phyloP scores from a whole-genome alignment of 106 monocot genomes.

The Allium fistulosum region DNA sequence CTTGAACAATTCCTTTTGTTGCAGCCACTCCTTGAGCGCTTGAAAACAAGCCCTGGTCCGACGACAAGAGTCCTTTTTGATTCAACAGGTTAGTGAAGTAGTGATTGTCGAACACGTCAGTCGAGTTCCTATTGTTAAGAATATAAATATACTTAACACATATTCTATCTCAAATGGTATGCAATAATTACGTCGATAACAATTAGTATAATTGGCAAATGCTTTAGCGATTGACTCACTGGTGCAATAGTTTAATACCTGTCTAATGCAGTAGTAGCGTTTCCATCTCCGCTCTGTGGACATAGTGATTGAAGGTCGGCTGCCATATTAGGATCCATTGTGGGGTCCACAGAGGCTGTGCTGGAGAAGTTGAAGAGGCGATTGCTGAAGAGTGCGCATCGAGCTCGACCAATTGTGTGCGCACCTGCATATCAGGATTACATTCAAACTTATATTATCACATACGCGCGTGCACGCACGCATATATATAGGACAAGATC shows the following conservation, averaged over 20 bases:
- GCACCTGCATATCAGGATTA: slow-evolving; percentile 21
- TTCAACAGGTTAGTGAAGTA: slow-evolving; percentile 53
- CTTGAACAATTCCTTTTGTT: slow-evolving; percentile 38
- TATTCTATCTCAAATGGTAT: too few species aligned
- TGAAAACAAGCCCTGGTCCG: slow-evolving; percentile 63
- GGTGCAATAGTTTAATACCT: slow-evolving; percentile 33
- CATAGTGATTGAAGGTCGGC: slow-evolving; percentile 26
- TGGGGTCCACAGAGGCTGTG: slow-evolving; percentile 32
- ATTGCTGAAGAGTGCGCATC: slow-evolving; percentile 48
- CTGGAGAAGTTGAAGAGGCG: slow-evolving; percentile 51
- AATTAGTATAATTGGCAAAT: too few species aligned
- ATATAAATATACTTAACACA: too few species aligned
- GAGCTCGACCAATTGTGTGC: slow-evolving; percentile 65
- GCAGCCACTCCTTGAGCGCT: slow-evolving; percentile 25
- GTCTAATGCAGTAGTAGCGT: slow-evolving; percentile 41
- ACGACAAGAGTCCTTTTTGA: slow-evolving; percentile 49
- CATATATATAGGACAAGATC: too few species aligned
- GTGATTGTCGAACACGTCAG: slow-evolving; percentile 60
- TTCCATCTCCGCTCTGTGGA: slow-evolving; percentile 42
- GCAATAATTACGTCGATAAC: too few species aligned
- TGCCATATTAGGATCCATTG: slow-evolving; percentile 34
- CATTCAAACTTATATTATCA: not conserved
- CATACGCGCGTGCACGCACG: too few species aligned
- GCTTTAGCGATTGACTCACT: slow-evolving; percentile 28
- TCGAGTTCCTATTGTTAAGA: slow-evolving; percentile 15